Conservation (phyloP, 116 monocot species). For the Zostera marina region DNA sequence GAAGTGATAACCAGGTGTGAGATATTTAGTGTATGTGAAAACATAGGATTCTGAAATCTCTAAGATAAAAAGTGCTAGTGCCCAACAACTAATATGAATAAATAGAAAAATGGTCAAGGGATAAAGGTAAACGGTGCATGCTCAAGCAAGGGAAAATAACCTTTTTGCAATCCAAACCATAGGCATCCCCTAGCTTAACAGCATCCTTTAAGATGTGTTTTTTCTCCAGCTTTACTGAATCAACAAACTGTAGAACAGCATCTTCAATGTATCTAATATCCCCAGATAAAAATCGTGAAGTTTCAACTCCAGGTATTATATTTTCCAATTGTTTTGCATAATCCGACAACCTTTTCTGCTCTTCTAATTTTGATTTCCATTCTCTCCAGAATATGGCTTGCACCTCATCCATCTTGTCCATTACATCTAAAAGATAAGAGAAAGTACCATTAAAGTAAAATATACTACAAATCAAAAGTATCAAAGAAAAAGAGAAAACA, state of each 20-base stretch:
- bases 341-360: slow-evolving; percentile 60
- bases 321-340: slow-evolving; percentile 51
- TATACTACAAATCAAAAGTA: not conserved
- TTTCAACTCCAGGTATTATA: slow-evolving; percentile 58
- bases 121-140: not conserved
- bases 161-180: slow-evolving; percentile 62
- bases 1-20: too few relatives aligned
- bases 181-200: slow-evolving; percentile 56
- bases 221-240: slow-evolving; percentile 71
- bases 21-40: too few relatives aligned
- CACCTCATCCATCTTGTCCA: slow-evolving; percentile 37
- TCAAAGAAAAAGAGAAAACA: not conserved
- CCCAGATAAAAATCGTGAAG: slow-evolving; percentile 71
- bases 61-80: not conserved
- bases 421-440: slow-evolving; percentile 24
- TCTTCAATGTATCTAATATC: slow-evolving; percentile 54
- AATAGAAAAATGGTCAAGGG: not conserved
- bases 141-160: slow-evolving; percentile 21
- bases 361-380: slow-evolving; percentile 79
- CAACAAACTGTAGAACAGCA: slow-evolving; percentile 52
- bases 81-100: not conserved
- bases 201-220: slow-evolving; percentile 58
- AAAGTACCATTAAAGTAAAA: not conserved
- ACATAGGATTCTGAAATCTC: not conserved
- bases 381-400: slow-evolving; percentile 72